These are phyloP conservation scores for Castanea mollissima DNA, from an alignment of 306 rosid genomes.

Conservation along the genomic window DNA sequence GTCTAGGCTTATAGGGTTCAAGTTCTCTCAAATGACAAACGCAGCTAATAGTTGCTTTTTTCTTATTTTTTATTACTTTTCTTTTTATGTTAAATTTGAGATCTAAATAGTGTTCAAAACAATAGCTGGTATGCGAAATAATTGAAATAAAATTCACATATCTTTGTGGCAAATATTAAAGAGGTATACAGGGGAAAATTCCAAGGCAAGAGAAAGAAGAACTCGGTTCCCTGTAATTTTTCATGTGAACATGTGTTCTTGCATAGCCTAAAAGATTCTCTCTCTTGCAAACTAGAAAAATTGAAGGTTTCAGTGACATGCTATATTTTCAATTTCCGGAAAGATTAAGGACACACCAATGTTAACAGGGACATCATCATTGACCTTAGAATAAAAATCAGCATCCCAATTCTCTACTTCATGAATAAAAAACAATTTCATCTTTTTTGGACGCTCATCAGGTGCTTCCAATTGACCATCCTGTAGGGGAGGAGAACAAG, in stretches of 20 bases:
- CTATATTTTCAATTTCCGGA: conserved; percentile 11
- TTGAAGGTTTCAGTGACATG: background rate
- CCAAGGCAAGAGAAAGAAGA: background rate
- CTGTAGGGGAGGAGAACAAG: conserved; percentile 37
- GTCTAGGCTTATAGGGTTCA: conserved; percentile 6
- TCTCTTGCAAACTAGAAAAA: background rate
- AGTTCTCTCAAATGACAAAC: conserved; percentile 1
- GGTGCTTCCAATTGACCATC: conserved; percentile 57
- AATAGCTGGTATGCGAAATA: background rate
- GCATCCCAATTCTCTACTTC: conserved; percentile 66
- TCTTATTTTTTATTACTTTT: background rate
- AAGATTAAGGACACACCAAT: conserved; percentile 55
- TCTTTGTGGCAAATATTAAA: background rate
- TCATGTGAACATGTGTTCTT: background rate
- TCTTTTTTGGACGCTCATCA: conserved; percentile 46
- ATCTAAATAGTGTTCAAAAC: background rate
- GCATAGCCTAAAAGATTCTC: background rate
- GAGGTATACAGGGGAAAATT: background rate
- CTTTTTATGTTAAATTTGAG: background rate
- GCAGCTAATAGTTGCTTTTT: background rate
- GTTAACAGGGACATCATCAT: conserved; percentile 62
- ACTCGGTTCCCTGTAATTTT: background rate
- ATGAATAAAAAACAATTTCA: conserved; percentile 52
- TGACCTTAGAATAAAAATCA: conserved; percentile 63
- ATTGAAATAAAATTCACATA: background rate